A percentile compares a stretch with the other conserved stretches of the same genome.
phyloP scores from a whole-genome alignment of 1,139 yeast species.

The Blastobotrys serpentis region DNA sequence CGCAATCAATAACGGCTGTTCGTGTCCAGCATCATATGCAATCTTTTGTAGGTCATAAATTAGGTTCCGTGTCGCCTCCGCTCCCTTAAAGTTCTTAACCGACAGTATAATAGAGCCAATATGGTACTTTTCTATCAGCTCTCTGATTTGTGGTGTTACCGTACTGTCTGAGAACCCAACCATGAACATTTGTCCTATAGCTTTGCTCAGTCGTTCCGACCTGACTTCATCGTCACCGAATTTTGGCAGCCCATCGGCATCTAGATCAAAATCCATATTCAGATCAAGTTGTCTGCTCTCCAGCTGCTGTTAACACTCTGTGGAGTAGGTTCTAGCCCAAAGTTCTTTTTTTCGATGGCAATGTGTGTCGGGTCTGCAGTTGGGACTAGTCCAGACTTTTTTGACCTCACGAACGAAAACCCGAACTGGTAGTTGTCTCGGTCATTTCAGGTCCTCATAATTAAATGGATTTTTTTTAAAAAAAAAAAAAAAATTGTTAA shows the following conservation, averaged over 20 bases:
- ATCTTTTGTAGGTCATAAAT: slow-evolving; percentile 56
- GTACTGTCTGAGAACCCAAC: slow-evolving; percentile 63
- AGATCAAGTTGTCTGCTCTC: too few relatives aligned
- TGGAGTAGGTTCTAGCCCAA: too few relatives aligned
- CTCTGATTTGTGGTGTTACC: slow-evolving; percentile 56
- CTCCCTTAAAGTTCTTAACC: slow-evolving; percentile 52
- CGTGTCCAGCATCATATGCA: slow-evolving; percentile 54
- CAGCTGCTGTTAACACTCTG: background rate
- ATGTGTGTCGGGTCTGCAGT: too few relatives aligned
- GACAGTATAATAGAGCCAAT: slow-evolving; percentile 60
- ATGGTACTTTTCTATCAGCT: slow-evolving; percentile 53
- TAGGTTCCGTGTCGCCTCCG: slow-evolving; percentile 51
- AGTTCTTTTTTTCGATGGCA: too few relatives aligned
- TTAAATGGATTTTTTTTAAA: too few relatives aligned
- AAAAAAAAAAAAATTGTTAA: too few relatives aligned
- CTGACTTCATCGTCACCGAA: slow-evolving; percentile 11
- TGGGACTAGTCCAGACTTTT: too few relatives aligned
- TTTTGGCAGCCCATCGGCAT: slow-evolving; percentile 23
- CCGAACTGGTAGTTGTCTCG: too few relatives aligned
- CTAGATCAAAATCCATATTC: slow-evolving; percentile 25
- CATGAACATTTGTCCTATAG: slow-evolving; percentile 56
- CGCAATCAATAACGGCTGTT: slow-evolving; percentile 50
- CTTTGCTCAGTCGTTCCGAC: slow-evolving; percentile 27
- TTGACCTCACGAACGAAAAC: too few relatives aligned
- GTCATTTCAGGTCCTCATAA: too few relatives aligned